A percentile compares a stretch with the other conserved stretches of the same genome.
Conservation (phyloP, 352 stramenopile genomes). For the Globisporangium emineosum region DNA sequence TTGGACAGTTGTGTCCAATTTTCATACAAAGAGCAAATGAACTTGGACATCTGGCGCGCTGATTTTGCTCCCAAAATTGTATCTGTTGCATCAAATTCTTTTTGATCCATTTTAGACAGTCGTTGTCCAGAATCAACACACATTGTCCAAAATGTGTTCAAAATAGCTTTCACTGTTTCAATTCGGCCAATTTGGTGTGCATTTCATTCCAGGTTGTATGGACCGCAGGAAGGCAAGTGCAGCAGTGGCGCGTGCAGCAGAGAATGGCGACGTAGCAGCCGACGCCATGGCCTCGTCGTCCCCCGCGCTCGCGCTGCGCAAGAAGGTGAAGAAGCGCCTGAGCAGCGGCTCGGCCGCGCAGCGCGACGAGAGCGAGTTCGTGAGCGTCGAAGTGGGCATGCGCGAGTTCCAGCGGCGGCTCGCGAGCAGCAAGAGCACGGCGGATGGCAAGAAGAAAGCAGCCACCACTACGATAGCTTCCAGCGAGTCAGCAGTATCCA, state of each 20-base stretch:
- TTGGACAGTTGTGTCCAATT: too few species aligned
- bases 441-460: constrained; percentile 4
- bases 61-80: too few species aligned
- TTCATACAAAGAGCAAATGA: too few species aligned
- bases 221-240: constrained; percentile 34
- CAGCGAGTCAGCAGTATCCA: neutral
- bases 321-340: constrained; percentile 29
- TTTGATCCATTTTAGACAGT: too few species aligned
- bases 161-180: too few species aligned
- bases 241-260: neutral
- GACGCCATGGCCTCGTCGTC: constrained; percentile 2
- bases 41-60: too few species aligned
- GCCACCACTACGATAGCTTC: neutral
- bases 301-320: constrained; percentile 11
- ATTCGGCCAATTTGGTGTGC: too few species aligned
- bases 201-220: constrained; percentile 14
- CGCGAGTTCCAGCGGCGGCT: constrained; percentile 65
- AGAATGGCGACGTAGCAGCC: constrained; percentile 13
- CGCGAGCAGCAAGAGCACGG: constrained; percentile 18
- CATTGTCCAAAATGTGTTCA: too few species aligned
- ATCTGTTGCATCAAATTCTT: too few species aligned
- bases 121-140: too few species aligned
- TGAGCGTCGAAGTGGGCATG: constrained; percentile 71
- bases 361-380: constrained; percentile 61
- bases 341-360: neutral